Percentiles rank a stretch among this genome's conserved stretches.
Evolutionary conservation across 2,329 filamentous ascomycete genomes (phyloP).

Genomic region (Bipolaris bicolor): DNA sequence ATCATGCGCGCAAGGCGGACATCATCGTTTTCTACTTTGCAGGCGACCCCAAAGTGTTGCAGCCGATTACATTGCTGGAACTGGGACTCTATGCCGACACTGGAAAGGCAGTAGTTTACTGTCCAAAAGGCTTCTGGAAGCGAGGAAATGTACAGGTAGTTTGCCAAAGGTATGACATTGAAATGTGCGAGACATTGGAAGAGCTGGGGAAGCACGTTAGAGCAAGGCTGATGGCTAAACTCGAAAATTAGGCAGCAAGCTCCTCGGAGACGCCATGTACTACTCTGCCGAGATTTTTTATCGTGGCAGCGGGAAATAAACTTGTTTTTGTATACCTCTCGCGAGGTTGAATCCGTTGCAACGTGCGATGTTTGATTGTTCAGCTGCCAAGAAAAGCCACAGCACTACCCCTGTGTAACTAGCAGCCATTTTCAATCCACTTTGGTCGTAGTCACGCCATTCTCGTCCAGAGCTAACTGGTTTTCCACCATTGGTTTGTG

Average conservation of each 20-base stretch:
- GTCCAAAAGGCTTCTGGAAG: conserved; percentile 61
- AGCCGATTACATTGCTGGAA: conserved; percentile 65
- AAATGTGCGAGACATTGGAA: conserved; percentile 52
- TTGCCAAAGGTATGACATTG: conserved; percentile 54
- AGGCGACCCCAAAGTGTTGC: conserved; percentile 53
- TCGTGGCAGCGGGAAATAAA: not conserved
- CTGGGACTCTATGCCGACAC: conserved; percentile 60
- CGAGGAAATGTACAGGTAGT: conserved; percentile 67
- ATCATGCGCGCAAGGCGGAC: conserved; percentile 61
- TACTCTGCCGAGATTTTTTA: not conserved
- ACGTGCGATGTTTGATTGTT: not conserved
- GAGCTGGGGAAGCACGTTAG: conserved; percentile 49
- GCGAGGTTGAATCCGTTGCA: not conserved
- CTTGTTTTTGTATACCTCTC: not conserved
- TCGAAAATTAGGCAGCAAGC: not conserved
- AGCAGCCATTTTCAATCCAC: not conserved
- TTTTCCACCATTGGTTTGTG: not conserved
- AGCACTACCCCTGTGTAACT: not conserved
- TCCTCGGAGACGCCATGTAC: not conserved
- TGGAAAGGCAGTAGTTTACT: conserved; percentile 59
- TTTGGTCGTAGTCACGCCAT: not conserved
- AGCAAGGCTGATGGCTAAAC: conserved; percentile 21
- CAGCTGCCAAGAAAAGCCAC: conserved; percentile 15
- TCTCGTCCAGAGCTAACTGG: not conserved
- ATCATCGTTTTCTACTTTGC: conserved; percentile 63